Conservation (phyloP, 306 rosid species). For the Vigna hirtella region DNA sequence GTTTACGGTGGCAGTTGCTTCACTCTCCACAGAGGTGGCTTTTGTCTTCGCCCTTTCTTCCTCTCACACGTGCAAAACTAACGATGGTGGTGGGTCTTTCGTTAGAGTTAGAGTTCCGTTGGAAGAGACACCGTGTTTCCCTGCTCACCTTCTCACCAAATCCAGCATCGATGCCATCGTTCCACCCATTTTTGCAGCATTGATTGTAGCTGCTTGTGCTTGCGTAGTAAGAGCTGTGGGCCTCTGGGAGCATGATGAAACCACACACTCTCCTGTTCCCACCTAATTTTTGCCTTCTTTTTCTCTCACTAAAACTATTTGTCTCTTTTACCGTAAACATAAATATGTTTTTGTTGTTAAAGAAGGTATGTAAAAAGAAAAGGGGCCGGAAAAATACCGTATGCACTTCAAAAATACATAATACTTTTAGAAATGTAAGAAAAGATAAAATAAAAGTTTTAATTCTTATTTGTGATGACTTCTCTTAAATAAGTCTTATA, state of each 20-base stretch:
- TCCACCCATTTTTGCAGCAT: constrained; percentile 75
- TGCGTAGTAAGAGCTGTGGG: constrained; percentile 60
- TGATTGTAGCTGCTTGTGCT: constrained; percentile 69
- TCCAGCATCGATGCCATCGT: constrained; percentile 63
- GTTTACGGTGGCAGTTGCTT: constrained; percentile 71
- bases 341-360: too few relatives aligned
- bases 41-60: constrained; percentile 67
- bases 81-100: constrained; percentile 19
- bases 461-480: too few relatives aligned
- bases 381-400: too few relatives aligned
- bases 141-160: constrained; percentile 56
- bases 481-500: too few relatives aligned
- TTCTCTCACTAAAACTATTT: too few relatives aligned
- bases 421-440: too few relatives aligned
- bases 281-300: not conserved
- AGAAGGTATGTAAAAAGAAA: too few relatives aligned
- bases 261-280: not conserved
- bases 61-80: constrained; percentile 49
- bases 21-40: constrained; percentile 73
- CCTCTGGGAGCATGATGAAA: constrained; percentile 58
- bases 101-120: constrained; percentile 67
- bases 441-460: too few relatives aligned
- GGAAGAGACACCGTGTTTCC: constrained; percentile 68
- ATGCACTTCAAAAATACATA: too few relatives aligned
- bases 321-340: too few relatives aligned